Evolutionary conservation across 495 filamentous ascomycete species (phyloP), one percentile per base, ranked within the genome.

Genomic region (Aspergillus coremiiformis): DNA sequence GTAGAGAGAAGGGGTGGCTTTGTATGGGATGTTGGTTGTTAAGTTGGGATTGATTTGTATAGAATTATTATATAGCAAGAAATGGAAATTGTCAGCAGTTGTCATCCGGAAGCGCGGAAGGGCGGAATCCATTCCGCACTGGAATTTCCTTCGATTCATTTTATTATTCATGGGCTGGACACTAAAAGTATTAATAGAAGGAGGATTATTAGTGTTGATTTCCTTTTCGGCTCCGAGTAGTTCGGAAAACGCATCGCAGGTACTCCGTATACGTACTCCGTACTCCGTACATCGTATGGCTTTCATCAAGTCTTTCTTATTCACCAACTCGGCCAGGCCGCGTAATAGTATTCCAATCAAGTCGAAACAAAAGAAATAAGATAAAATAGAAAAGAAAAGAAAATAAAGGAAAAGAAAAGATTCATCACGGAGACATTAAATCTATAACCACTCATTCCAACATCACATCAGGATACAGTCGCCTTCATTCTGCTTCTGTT

Each of bases 401-500:
- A 29, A 56, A 27, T 32, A 21, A 21, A 30, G 35, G 23, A 55
- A 41, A 51, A 37, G 26, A 47, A 39, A 51, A 49, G 19, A 48
- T 21, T 43, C 22, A 35, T 33, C 21, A 22, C 44, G 26, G 44
- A 37, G 41, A 50, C 43, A 44, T 27, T 15, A 54, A 41, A 41
- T 41, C 37, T 41, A 41, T 21, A 41, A 17, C 8, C 35, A 7
- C 1, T 17, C 3, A 21, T 15, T 41, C 37, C 17, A 27, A 51
- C 32, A 47, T 58, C 53, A 55, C 54, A 59, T 62, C 17, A 52
- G 69, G 29, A 81, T 67, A 67, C 91, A 96, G 49, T 96, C 90
- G 3, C 70, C 70, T 58, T 95, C 89, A 56, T 89, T 84, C 65
- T 89, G 84, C 65, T 87, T 90, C 65, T 91, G 86, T 65, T 87